phyloP scores from a whole-genome alignment of 139 green algal species.

The Gonium pectorale region DNA sequence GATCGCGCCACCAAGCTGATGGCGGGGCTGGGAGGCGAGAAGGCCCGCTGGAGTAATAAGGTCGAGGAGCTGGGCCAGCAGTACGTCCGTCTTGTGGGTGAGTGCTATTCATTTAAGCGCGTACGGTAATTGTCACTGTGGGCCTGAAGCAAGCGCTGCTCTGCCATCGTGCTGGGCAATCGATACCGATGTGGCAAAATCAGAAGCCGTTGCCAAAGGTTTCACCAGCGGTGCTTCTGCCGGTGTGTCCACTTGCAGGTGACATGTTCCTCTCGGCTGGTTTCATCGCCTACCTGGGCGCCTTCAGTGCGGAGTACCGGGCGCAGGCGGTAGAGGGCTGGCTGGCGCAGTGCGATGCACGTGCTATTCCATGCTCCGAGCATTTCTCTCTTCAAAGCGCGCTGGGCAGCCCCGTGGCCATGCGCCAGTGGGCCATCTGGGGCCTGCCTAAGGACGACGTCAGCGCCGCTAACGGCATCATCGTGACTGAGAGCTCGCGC shows the following conservation, averaged over 20 bases:
- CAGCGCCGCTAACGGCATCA: constrained; percentile 84
- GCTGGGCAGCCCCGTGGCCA: constrained; percentile 79
- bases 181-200: too few relatives aligned
- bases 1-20: constrained; percentile 79
- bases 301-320: constrained; percentile 72
- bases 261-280: constrained; percentile 79
- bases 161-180: too few relatives aligned
- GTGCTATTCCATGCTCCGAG: constrained; percentile 40
- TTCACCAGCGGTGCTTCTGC: too few relatives aligned
- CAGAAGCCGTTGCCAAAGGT: too few relatives aligned
- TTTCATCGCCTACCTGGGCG: constrained; percentile 80
- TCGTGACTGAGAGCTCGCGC: constrained; percentile 52
- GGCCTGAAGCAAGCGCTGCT: too few relatives aligned
- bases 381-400: constrained; percentile 62
- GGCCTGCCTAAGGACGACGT: constrained; percentile 86
- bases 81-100: constrained; percentile 71
- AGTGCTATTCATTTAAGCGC: too few relatives aligned
- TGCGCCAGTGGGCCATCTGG: constrained; percentile 82
- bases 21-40: constrained; percentile 83
- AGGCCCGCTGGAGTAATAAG: constrained; percentile 76
- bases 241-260: constrained; percentile 57
- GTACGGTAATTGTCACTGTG: too few relatives aligned
- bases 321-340: constrained; percentile 21
- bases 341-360: constrained; percentile 1
- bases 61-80: constrained; percentile 65